Base-by-base conservation (phyloP, 2,329 filamentous ascomycete genomes). In the Stagonosporopsis rhizophila region DNA sequence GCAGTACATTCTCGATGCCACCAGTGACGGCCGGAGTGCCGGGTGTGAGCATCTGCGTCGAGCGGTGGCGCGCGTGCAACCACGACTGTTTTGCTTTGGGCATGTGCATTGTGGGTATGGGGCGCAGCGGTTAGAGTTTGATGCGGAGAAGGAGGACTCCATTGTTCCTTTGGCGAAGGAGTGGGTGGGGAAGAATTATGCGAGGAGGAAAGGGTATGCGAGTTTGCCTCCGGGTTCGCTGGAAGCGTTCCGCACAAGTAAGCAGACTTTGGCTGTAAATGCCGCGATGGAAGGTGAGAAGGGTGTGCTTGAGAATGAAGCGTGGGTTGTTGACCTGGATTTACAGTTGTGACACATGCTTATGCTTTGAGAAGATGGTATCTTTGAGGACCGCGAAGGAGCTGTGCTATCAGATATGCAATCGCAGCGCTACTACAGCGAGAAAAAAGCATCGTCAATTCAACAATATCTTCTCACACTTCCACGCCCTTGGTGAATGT, bases 401-500 rank as follows among this genome's bases (percentile, higher is more conserved):
- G n/a, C n/a, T n/a, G n/a, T n/a, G n/a, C n/a, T n/a, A n/a, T n/a
- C n/a, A n/a, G n/a, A n/a, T n/a, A n/a, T n/a, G n/a, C n/a, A n/a
- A n/a, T n/a, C n/a, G n/a, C n/a, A n/a, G n/a, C n/a, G n/a, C n/a
- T n/a, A n/a, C n/a, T n/a, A n/a, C n/a, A n/a, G 30, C 30, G 14
- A 12, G 5, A 32, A 32, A 3, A 6, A 2, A 32, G 15, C 14
- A n/a, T 32, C 1, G 30, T n/a, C 30, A 15, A n/a, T n/a, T 17
- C 22, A 6, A 4, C 2, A 20, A 23, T n/a, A 2, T 32, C 25
- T 5, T 20, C 4, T 27, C 11, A 50, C 17, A 19, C 40, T 4
- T 40, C 40, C 19, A 44, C 5, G 6, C 22, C 22, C 19, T 44
- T 46, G 17, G 50, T 38, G 39, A 68, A 66, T 42, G 57, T 59